phyloP scores from a whole-genome alignment of 805 yeast species.

The Candida insectorum region DNA sequence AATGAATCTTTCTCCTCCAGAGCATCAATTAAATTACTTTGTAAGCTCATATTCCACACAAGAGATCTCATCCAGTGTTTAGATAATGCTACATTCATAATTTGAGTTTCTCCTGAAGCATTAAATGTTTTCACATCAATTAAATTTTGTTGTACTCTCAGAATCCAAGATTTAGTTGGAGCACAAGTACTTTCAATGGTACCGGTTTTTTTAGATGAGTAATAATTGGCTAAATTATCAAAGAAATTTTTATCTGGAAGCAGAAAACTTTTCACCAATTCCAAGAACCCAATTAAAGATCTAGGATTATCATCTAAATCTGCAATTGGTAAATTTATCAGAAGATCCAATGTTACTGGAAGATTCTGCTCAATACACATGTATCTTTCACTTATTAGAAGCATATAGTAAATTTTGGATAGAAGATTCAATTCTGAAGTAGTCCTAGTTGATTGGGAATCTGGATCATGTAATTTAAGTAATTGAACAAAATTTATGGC shows the following conservation, averaged over 20 bases:
- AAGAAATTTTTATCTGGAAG: slow-evolving; percentile 31
- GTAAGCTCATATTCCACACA: slow-evolving; percentile 51
- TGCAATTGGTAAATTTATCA: slow-evolving; percentile 26
- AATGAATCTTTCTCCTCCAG: slow-evolving; percentile 11
- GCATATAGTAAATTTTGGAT: slow-evolving; percentile 30
- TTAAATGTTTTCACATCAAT: slow-evolving; percentile 13
- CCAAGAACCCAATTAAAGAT: slow-evolving; percentile 28
- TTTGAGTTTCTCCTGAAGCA: slow-evolving; percentile 26
- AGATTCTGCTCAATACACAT: slow-evolving; percentile 32
- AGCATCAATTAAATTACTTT: slow-evolving; percentile 19
- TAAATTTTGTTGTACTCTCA: slow-evolving; percentile 1
- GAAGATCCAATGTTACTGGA: slow-evolving; percentile 30
- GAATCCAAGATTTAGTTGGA: slow-evolving; percentile 23
- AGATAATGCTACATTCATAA: slow-evolving; percentile 60
- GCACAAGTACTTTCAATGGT: no score
- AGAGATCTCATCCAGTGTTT: slow-evolving; percentile 95
- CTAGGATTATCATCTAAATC: slow-evolving; percentile 30
- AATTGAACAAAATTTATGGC: slow-evolving; percentile 33
- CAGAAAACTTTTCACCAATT: slow-evolving; percentile 29
- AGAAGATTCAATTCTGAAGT: slow-evolving; percentile 19
- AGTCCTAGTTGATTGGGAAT: slow-evolving; percentile 17
- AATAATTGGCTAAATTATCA: slow-evolving; percentile 14
- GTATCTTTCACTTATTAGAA: slow-evolving; percentile 33
- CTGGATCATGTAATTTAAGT: slow-evolving; percentile 24
- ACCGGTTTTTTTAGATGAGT: slow-evolving; percentile 1